Evolutionary conservation across 345 rosid genomes (phyloP).

Genomic region (Lagerstroemia speciosa): DNA sequence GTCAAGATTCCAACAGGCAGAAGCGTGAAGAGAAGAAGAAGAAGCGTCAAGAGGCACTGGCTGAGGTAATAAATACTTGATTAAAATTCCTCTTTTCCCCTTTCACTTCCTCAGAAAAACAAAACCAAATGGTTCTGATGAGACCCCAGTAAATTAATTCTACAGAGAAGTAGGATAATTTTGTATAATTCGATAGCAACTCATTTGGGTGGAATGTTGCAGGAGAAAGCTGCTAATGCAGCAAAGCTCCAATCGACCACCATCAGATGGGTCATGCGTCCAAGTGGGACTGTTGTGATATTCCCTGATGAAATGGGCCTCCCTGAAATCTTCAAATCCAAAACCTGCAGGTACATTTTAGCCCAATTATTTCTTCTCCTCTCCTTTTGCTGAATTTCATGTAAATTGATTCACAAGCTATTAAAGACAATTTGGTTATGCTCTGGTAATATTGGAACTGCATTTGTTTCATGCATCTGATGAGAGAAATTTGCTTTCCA

Average conservation of each 20-base stretch:
- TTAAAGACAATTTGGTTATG: too few species aligned
- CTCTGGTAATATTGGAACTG: too few species aligned
- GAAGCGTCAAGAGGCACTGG: slow-evolving; percentile 70
- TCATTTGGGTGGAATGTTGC: slow-evolving; percentile 1
- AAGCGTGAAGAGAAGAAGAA: slow-evolving; percentile 75
- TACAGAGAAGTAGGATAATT: too few species aligned
- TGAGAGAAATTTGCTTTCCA: too few species aligned
- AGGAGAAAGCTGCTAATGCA: slow-evolving; percentile 77
- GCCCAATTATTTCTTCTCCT: too few species aligned
- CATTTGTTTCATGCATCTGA: too few species aligned
- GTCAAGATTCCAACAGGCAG: slow-evolving; percentile 88
- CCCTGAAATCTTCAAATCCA: slow-evolving; percentile 62
- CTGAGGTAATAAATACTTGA: slow-evolving; percentile 19
- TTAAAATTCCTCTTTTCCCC: background rate
- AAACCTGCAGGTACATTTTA: slow-evolving; percentile 44
- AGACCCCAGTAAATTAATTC: too few species aligned
- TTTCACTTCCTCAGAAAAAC: background rate
- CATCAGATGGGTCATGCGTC: slow-evolving; percentile 63
- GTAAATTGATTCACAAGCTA: too few species aligned
- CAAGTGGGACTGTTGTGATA: slow-evolving; percentile 64
- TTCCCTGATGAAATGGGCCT: slow-evolving; percentile 66
- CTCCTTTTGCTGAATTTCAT: too few species aligned
- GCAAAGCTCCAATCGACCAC: slow-evolving; percentile 33
- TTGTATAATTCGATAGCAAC: background rate
- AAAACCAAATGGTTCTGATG: too few species aligned